Conservation (phyloP, 768 basidiomycete genomes). For the Pleurotus sapidus region DNA sequence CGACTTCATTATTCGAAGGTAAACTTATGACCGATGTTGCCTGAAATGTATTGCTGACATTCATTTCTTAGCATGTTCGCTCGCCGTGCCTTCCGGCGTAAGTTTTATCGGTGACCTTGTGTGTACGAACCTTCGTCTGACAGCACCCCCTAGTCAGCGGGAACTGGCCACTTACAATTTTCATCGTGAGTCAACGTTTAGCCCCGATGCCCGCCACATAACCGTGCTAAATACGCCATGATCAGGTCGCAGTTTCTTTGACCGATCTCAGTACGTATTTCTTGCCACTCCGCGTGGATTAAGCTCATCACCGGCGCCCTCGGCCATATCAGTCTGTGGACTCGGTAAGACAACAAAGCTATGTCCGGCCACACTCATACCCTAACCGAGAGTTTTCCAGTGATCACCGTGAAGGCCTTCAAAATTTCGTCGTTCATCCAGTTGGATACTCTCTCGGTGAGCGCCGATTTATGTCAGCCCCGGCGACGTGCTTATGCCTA, state of each 20-base stretch:
- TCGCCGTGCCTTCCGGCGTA: slow-evolving; percentile 46
- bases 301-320: slow-evolving; percentile 1
- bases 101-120: slow-evolving; percentile 15
- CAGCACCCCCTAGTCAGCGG: slow-evolving; percentile 39
- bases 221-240: slow-evolving; percentile 8
- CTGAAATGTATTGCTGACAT: background rate
- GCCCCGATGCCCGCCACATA: background rate
- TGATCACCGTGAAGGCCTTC: slow-evolving; percentile 54
- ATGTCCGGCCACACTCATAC: background rate
- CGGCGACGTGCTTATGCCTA: no score
- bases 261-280: slow-evolving; percentile 42
- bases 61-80: slow-evolving; percentile 41
- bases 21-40: background rate
- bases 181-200: slow-evolving; percentile 41
- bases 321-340: slow-evolving; percentile 27
- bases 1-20: slow-evolving; percentile 48
- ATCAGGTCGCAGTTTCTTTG: slow-evolving; percentile 33
- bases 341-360: slow-evolving; percentile 25
- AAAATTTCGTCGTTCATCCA: slow-evolving; percentile 30
- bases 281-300: background rate
- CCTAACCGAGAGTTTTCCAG: slow-evolving; percentile 25
- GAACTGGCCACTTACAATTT: slow-evolving; percentile 37
- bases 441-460: slow-evolving; percentile 35
- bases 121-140: no score
- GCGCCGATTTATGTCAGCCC: slow-evolving; percentile 7